These are phyloP conservation scores for Quambalaria eucalypti DNA, from an alignment of 1,284 basidiomycete genomes.

Conservation along the genomic window DNA sequence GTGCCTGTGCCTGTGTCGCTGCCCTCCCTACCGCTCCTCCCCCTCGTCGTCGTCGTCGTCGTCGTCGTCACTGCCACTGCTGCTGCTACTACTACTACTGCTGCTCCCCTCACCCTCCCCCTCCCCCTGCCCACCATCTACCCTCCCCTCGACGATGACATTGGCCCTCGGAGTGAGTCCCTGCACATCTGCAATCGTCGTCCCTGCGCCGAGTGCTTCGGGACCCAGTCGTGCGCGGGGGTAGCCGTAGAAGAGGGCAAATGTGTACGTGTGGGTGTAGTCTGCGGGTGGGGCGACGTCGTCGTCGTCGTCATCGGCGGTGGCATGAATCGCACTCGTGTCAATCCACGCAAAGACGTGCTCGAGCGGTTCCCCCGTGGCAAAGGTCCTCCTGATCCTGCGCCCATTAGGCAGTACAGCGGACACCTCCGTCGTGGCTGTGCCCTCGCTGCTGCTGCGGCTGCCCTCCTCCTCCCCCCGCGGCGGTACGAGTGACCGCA, in stretches of 20 bases:
- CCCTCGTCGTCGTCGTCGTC: too few relatives aligned
- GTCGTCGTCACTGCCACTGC: neutral
- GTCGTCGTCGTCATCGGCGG: too few relatives aligned
- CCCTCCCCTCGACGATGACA: neutral
- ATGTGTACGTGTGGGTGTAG: neutral
- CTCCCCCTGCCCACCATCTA: neutral
- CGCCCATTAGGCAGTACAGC: neutral
- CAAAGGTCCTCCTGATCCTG: neutral
- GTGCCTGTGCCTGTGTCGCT: too few relatives aligned
- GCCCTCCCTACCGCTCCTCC: too few relatives aligned
- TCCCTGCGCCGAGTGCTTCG: neutral
- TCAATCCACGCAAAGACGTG: neutral
- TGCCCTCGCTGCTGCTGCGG: too few relatives aligned
- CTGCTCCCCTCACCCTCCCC: neutral
- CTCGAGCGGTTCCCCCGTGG: neutral
- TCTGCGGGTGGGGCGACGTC: neutral
- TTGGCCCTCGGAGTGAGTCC: neutral
- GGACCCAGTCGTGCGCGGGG: neutral
- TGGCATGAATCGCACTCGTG: neutral
- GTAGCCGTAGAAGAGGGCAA: neutral
- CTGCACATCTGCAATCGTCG: neutral
- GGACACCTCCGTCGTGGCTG: neutral
- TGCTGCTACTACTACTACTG: neutral
- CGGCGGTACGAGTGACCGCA: neutral
- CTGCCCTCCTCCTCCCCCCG: neutral